Evolutionary conservation across 805 yeast genomes (phyloP).

Genomic region (Wickerhamiella cacticola): DNA sequence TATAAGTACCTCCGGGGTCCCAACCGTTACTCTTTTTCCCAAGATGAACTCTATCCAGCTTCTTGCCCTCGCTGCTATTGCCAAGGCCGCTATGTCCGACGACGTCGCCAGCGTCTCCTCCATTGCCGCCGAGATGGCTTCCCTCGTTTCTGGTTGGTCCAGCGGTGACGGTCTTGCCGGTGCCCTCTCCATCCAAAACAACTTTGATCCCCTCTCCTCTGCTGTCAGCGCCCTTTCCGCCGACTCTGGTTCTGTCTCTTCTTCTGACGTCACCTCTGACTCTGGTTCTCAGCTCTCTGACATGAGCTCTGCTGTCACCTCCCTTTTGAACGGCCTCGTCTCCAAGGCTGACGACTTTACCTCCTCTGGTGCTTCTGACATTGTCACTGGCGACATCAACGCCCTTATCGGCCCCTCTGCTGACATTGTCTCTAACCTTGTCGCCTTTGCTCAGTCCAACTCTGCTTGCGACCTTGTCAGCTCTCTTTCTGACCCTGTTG

Average conservation of each 20-base stretch:
- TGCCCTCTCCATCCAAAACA: conserved; percentile 23
- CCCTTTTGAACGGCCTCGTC: conserved; percentile 20
- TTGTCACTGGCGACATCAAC: conserved; percentile 22
- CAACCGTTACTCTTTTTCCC: not conserved
- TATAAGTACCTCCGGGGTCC: not conserved
- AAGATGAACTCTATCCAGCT: conserved; percentile 19
- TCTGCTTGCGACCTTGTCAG: conserved; percentile 14
- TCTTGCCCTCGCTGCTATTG: conserved; percentile 19
- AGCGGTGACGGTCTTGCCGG: conserved; percentile 19
- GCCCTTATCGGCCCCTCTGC: conserved; percentile 19
- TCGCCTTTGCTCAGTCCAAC: conserved; percentile 16
- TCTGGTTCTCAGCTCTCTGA: conserved; percentile 10
- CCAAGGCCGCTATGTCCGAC: conserved; percentile 14
- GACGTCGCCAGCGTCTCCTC: conserved; percentile 14
- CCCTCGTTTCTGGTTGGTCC: conserved; percentile 16
- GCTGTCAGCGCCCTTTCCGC: conserved; percentile 5
- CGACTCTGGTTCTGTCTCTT: conserved; percentile 7
- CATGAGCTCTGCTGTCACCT: conserved; percentile 16
- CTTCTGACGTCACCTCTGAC: conserved; percentile 12
- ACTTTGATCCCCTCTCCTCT: conserved; percentile 10
- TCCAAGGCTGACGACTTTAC: conserved; percentile 21
- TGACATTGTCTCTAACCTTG: conserved; percentile 17
- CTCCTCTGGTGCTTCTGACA: conserved; percentile 18
- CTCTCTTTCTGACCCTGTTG: conserved; percentile 13
- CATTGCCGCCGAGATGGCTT: conserved; percentile 10